Evolutionary conservation across 1,139 yeast species (phyloP).

Genomic region (Magnusiomyces fungicola): DNA sequence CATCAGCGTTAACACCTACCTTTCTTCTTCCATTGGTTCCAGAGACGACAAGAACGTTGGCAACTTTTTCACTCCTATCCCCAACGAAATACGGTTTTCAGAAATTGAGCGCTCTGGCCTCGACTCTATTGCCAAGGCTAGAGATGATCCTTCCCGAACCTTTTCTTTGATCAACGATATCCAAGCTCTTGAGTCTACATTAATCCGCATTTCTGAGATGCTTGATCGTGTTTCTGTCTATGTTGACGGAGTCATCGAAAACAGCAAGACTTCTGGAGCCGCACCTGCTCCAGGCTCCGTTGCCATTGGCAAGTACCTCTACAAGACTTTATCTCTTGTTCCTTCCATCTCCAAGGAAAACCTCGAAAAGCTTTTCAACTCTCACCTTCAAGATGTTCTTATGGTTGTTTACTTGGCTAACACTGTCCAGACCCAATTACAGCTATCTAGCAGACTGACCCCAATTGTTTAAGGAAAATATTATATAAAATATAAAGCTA

Average conservation of each 20-base stretch:
- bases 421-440: slow-evolving; percentile 80
- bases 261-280: slow-evolving; percentile 33
- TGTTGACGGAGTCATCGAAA: slow-evolving; percentile 39
- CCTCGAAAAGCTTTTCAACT: slow-evolving; percentile 56
- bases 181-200: slow-evolving; percentile 46
- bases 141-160: slow-evolving; percentile 33
- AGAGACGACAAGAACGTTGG: slow-evolving; percentile 41
- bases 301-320: slow-evolving; percentile 58
- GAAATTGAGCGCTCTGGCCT: slow-evolving; percentile 45
- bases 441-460: slow-evolving; percentile 69
- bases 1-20: slow-evolving; percentile 55
- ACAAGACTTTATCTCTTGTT: slow-evolving; percentile 53
- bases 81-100: slow-evolving; percentile 55
- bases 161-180: slow-evolving; percentile 38
- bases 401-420: slow-evolving; percentile 80
- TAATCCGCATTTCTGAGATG: slow-evolving; percentile 49
- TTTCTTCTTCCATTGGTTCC: slow-evolving; percentile 70
- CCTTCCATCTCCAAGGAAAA: slow-evolving; percentile 57
- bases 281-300: slow-evolving; percentile 39
- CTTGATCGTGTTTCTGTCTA: slow-evolving; percentile 50
- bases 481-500: neutral
- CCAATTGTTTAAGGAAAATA: slow-evolving; percentile 34
- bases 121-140: slow-evolving; percentile 32
- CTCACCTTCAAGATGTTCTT: slow-evolving; percentile 73
- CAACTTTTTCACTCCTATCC: slow-evolving; percentile 71